These are phyloP conservation scores for Sugiyamaella marilandica DNA, from an alignment of 805 yeast species.

Conservation along the genomic window DNA sequence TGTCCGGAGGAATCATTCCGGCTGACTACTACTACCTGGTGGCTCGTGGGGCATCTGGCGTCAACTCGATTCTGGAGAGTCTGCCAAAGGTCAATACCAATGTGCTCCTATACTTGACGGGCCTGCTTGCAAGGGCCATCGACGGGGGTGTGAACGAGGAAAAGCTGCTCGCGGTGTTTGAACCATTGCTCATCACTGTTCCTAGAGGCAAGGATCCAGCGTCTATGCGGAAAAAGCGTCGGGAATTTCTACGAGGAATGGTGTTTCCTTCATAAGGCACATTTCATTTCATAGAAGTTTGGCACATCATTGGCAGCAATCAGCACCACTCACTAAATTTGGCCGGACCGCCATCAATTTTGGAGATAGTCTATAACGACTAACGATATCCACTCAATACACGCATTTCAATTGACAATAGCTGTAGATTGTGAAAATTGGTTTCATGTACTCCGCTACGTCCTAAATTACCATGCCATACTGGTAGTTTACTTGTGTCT, in stretches of 20 bases:
- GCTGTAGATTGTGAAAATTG: too few relatives aligned
- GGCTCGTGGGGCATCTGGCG: slow-evolving; percentile 28
- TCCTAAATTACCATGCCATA: too few relatives aligned
- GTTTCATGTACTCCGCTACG: too few relatives aligned
- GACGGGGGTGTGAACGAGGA: slow-evolving; percentile 26
- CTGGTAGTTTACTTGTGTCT: too few relatives aligned
- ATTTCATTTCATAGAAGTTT: too few relatives aligned
- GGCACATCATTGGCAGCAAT: too few relatives aligned
- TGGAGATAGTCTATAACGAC: too few relatives aligned
- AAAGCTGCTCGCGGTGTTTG: slow-evolving; percentile 29
- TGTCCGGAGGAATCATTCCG: slow-evolving; percentile 42
- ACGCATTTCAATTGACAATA: too few relatives aligned
- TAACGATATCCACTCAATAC: too few relatives aligned
- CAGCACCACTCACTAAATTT: too few relatives aligned
- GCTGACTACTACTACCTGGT: slow-evolving; percentile 25
- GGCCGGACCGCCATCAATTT: too few relatives aligned
- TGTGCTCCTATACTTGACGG: slow-evolving; percentile 37
- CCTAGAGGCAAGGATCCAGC: slow-evolving; percentile 30
- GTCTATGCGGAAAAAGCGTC: slow-evolving; percentile 29
- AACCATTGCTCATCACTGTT: slow-evolving; percentile 26
- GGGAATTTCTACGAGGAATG: slow-evolving; percentile 31
- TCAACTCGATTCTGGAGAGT: slow-evolving; percentile 35
- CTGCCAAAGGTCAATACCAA: slow-evolving; percentile 41
- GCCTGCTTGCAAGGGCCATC: slow-evolving; percentile 36
- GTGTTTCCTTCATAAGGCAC: slow-evolving; percentile 7